Conservation (phyloP, 768 basidiomycete species). For the Phlebiopsis gigantea region DNA sequence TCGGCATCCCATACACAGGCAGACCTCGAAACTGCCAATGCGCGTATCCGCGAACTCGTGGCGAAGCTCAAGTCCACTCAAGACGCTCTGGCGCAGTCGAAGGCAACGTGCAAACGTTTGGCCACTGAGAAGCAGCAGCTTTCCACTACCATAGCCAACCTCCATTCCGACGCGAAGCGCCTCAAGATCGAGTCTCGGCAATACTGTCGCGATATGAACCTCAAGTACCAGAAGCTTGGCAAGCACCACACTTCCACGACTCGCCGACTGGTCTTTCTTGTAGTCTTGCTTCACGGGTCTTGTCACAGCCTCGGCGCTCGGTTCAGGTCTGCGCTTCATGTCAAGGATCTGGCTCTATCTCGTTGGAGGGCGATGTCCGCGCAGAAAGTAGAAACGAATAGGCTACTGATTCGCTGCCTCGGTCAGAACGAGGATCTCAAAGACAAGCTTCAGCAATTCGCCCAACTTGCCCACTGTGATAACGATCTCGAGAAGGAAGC, state of each 20-base stretch:
- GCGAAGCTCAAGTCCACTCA: neutral
- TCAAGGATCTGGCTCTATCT: neutral
- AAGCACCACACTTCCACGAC: neutral
- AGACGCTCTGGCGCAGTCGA: neutral
- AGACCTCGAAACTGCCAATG: neutral
- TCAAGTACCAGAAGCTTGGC: neutral
- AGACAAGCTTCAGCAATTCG: neutral
- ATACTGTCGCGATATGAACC: neutral
- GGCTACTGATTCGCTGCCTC: neutral
- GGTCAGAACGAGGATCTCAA: neutral
- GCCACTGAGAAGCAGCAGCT: neutral
- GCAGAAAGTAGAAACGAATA: neutral
- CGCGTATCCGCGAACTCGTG: neutral
- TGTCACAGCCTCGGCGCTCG: neutral
- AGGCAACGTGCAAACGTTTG: neutral
- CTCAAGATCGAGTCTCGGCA: neutral
- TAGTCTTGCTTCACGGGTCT: conserved; percentile 2
- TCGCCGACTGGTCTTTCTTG: neutral
- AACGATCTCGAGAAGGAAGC: neutral
- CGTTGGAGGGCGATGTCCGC: conserved; percentile 1
- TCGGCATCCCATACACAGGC: neutral
- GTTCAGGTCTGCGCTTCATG: neutral
- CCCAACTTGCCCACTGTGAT: neutral
- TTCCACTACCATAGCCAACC: too few species aligned
- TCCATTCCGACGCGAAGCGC: too few species aligned